Base-by-base conservation (phyloP, 768 basidiomycete genomes). In the Butyriboletus loyo region DNA sequence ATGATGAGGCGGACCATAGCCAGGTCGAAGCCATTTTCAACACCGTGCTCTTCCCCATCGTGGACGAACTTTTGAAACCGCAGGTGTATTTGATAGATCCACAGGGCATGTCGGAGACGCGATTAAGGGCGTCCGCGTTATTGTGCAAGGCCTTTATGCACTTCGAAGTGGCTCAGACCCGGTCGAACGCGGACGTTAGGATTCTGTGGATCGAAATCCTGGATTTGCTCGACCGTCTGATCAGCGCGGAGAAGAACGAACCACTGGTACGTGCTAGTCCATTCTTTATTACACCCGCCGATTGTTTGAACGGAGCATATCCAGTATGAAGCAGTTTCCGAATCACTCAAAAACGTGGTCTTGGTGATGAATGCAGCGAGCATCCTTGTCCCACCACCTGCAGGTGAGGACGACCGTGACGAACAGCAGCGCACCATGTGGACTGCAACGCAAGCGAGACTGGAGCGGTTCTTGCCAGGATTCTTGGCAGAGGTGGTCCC, bases 141-240 rank as follows among this genome's bases (percentile, higher is more conserved):
- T 75, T 97, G 31, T 97, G 94, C 79, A 97, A 97, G 73, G 83
- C 85, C 11, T 98, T 99, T 73, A 88, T 98, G 81, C 92, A 96
- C 61, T 89, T 93, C 53, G 87, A 93, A 57, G 77, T 92, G 37
- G 80, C 87, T 13, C 85, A 92, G 49, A 80, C 74, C 41, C 76
- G 79, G 55, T 73, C 71, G 11, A 74, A 79, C 38, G 74, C 79
- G 15, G 85, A 91, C 66, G 82, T 90, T 44, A 75, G 83, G 32
- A 75, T 88, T 27, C 66, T 95, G 38, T 98, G 96, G 89, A 85
- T 94, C 57, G 84, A 87, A 60, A 87, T 98, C 14, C 72, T 99
- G 50, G 95, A 96, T 63, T 75, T 91, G 50, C 77, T 97, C 13
- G 94, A 97, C 67, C 80, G 89, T 31, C 74, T 98, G 59, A 96